A percentile compares a stretch with the other conserved stretches of the same genome.
These are phyloP conservation scores for Saccharomyces hybrid DNA, from an alignment of 1,139 yeast species.

Conservation along the genomic window DNA sequence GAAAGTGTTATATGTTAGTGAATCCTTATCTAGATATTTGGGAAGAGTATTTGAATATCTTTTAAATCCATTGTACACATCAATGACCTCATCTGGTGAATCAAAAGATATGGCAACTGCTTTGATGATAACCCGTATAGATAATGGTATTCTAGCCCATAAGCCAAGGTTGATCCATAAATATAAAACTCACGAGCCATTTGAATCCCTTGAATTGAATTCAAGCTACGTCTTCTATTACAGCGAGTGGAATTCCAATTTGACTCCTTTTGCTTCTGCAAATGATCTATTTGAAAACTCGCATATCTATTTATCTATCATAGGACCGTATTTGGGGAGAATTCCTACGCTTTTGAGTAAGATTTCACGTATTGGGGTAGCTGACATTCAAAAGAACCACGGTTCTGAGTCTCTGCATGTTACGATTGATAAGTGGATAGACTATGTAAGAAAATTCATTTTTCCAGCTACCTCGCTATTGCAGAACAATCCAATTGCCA, in stretches of 20 bases:
- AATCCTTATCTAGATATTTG: constrained; percentile 45
- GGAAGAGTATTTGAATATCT: constrained; percentile 43
- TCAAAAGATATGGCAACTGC: constrained; percentile 2
- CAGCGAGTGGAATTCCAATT: constrained; percentile 40
- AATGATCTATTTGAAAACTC: constrained; percentile 44
- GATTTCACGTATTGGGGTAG: constrained; percentile 51
- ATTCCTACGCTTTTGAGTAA: constrained; percentile 47
- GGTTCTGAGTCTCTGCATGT: constrained; percentile 13
- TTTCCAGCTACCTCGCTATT: constrained; percentile 61
- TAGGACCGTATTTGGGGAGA: constrained; percentile 49
- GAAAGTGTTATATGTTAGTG: constrained; percentile 49
- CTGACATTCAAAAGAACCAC: constrained; percentile 32
- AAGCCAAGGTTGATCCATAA: constrained; percentile 22
- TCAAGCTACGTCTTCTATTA: constrained; percentile 42
- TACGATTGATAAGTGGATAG: constrained; percentile 44
- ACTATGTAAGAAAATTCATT: constrained; percentile 56
- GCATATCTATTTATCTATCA: constrained; percentile 44
- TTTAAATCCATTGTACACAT: constrained; percentile 44
- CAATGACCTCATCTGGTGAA: constrained; percentile 5
- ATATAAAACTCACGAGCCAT: constrained; percentile 34
- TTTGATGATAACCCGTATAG: constrained; percentile 9
- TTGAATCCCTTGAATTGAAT: constrained; percentile 31
- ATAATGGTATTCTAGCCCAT: constrained; percentile 21
- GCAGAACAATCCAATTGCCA: constrained; percentile 53
- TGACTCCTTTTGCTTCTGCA: constrained; percentile 37